Conservation (phyloP, 2,329 filamentous ascomycete genomes). For the Penicillium palitans region DNA sequence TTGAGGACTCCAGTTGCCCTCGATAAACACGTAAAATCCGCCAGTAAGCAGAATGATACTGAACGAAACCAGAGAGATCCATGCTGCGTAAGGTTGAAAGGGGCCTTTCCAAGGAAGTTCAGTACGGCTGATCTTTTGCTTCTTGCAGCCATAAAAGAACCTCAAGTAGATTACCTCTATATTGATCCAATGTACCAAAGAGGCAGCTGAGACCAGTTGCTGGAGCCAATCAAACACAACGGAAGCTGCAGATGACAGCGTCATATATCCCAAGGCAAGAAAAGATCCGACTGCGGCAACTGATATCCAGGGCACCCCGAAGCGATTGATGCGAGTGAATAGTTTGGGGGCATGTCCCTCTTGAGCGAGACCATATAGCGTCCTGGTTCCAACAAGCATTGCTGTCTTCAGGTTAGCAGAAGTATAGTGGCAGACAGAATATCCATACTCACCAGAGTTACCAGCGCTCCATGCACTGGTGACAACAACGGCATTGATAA, state of each 20-base stretch:
- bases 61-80: conserved; percentile 51
- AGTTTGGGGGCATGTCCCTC: conserved; percentile 37
- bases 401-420: not conserved
- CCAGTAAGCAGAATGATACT: conserved; percentile 63
- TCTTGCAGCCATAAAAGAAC: conserved; percentile 49
- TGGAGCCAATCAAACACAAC: conserved; percentile 66
- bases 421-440: not conserved
- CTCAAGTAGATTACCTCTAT: conserved; percentile 57
- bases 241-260: conserved; percentile 55
- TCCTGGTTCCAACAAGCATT: conserved; percentile 35
- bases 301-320: conserved; percentile 58
- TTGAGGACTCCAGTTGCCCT: conserved; percentile 50
- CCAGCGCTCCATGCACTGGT: conserved; percentile 38
- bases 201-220: conserved; percentile 52
- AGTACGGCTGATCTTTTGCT: conserved; percentile 36
- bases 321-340: conserved; percentile 36
- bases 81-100: conserved; percentile 62
- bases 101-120: conserved; percentile 50
- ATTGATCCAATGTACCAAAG: conserved; percentile 57
- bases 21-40: conserved; percentile 55
- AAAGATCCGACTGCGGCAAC: conserved; percentile 48
- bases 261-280: conserved; percentile 64
- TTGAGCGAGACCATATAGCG: conserved; percentile 38
- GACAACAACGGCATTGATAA: conserved; percentile 8
- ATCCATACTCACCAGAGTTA: conserved; percentile 30